These are phyloP conservation scores for Prunus mongolica DNA, from an alignment of 306 rosid genomes.

Conservation along the genomic window DNA sequence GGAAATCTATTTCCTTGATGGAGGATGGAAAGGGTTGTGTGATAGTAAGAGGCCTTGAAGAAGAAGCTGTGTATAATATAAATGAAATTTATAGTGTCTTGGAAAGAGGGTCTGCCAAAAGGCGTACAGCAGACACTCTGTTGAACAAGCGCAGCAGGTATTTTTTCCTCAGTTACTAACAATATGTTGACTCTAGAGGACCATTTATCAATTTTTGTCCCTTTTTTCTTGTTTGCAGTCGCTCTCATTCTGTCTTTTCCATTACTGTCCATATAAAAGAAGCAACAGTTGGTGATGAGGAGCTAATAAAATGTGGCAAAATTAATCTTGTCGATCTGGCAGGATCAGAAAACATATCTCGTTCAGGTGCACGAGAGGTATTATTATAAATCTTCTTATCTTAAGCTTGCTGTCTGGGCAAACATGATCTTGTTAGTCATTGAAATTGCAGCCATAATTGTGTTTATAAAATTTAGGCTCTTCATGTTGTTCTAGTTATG, in stretches of 20 bases:
- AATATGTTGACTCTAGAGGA: slow-evolving; percentile 1
- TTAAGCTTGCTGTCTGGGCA: background rate
- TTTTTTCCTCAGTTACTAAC: background rate
- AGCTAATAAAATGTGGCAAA: slow-evolving; percentile 92
- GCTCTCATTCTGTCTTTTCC: slow-evolving; percentile 94
- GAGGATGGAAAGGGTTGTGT: slow-evolving; percentile 98
- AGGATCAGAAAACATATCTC: slow-evolving; percentile 93
- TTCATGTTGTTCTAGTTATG: background rate
- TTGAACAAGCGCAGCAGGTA: slow-evolving; percentile 94
- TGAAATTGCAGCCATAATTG: background rate
- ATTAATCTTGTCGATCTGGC: slow-evolving; percentile 98
- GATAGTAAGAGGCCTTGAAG: slow-evolving; percentile 87
- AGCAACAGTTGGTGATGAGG: slow-evolving; percentile 80
- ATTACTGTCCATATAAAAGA: slow-evolving; percentile 84
- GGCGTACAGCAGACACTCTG: slow-evolving; percentile 94
- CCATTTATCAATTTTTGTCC: background rate
- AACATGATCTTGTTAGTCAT: background rate
- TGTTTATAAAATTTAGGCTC: background rate
- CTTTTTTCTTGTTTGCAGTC: slow-evolving; percentile 60
- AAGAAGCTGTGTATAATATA: slow-evolving; percentile 75
- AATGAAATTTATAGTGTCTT: slow-evolving; percentile 73
- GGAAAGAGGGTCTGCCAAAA: slow-evolving; percentile 82
- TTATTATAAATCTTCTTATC: background rate
- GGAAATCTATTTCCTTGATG: slow-evolving; percentile 71
- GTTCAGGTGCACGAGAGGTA: slow-evolving; percentile 99